phyloP scores from a whole-genome alignment of 352 stramenopile species.

The Globisporangium orthogonon region DNA sequence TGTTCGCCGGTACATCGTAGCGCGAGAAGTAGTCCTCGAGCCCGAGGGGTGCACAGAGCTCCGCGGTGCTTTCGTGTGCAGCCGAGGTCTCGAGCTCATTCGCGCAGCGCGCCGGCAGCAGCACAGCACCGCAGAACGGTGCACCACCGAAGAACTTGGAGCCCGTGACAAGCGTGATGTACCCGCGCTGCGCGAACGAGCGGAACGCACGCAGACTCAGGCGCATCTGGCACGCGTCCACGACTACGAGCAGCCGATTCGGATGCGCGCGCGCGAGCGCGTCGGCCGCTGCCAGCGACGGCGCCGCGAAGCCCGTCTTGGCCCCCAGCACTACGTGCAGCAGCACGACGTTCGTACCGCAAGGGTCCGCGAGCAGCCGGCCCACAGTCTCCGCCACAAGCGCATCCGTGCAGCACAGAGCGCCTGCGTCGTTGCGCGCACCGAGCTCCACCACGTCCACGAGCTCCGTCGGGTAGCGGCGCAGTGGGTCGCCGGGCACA shows the following conservation, averaged over 20 bases:
- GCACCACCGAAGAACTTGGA: constrained; percentile 87
- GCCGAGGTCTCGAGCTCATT: constrained; percentile 74
- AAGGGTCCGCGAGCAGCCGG: constrained; percentile 30
- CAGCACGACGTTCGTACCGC: constrained; percentile 59
- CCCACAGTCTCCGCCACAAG: constrained; percentile 35
- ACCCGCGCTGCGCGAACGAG: constrained; percentile 57
- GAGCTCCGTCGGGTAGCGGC: constrained; percentile 49
- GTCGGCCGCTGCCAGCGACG: constrained; percentile 59
- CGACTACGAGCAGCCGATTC: constrained; percentile 71
- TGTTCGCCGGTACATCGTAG: constrained; percentile 64
- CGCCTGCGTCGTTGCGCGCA: constrained; percentile 45
- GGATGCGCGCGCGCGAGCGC: constrained; percentile 44
- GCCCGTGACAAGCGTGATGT: constrained; percentile 73
- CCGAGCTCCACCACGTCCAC: constrained; percentile 61
- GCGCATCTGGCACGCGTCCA: constrained; percentile 87
- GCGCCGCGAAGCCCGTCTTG: constrained; percentile 82
- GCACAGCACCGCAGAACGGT: constrained; percentile 79
- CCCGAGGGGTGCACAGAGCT: constrained; percentile 60
- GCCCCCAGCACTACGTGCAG: constrained; percentile 82
- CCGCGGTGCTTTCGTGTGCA: constrained; percentile 35
- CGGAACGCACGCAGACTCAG: constrained; percentile 52
- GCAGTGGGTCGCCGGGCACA: constrained; percentile 32
- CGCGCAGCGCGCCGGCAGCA: constrained; percentile 72
- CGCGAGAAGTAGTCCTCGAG: constrained; percentile 82
- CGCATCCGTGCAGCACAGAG: constrained; percentile 43